These are phyloP conservation scores for Colletotrichum sp. DNA, from an alignment of 2,329 filamentous ascomycete genomes.

Conservation along the genomic window DNA sequence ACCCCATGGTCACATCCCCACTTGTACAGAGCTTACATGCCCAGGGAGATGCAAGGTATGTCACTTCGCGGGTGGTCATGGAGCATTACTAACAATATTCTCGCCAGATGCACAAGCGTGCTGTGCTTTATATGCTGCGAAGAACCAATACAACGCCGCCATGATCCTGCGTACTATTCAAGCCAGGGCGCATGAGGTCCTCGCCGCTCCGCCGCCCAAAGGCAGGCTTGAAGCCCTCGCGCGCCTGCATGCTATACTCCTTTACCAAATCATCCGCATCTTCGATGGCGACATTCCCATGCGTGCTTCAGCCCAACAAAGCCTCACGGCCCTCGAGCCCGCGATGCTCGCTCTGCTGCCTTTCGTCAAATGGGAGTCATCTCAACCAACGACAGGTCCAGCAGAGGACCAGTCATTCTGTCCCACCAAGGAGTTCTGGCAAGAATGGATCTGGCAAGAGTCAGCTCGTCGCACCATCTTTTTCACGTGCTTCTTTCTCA, in stretches of 20 bases:
- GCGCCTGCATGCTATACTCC: slow-evolving; percentile 44
- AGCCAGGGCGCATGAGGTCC: slow-evolving; percentile 46
- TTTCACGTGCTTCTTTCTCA: slow-evolving; percentile 50
- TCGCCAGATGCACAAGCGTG: slow-evolving; percentile 53
- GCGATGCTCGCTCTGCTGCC: slow-evolving; percentile 35
- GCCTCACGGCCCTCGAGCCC: slow-evolving; percentile 34
- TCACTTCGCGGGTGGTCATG: neutral
- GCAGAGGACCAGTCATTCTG: slow-evolving; percentile 41
- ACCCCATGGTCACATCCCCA: slow-evolving; percentile 59
- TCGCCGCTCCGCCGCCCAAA: slow-evolving; percentile 36
- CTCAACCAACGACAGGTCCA: slow-evolving; percentile 12
- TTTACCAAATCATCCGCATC: slow-evolving; percentile 51
- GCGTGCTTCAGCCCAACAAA: slow-evolving; percentile 34
- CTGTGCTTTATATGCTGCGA: slow-evolving; percentile 58
- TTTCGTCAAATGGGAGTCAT: slow-evolving; percentile 35
- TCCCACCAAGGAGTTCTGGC: slow-evolving; percentile 51
- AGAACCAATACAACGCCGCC: slow-evolving; percentile 50
- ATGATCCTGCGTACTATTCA: slow-evolving; percentile 56
- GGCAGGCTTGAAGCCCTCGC: slow-evolving; percentile 36
- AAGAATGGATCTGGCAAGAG: slow-evolving; percentile 57
- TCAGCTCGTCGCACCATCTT: slow-evolving; percentile 58
- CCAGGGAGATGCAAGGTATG: slow-evolving; percentile 53
- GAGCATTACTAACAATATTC: neutral
- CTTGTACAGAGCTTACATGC: slow-evolving; percentile 59
- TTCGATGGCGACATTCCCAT: slow-evolving; percentile 47